Evolutionary conservation across 768 basidiomycete genomes (phyloP), one percentile per base, ranked within the genome.

Genomic region (Cystobasidium onofrii): DNA sequence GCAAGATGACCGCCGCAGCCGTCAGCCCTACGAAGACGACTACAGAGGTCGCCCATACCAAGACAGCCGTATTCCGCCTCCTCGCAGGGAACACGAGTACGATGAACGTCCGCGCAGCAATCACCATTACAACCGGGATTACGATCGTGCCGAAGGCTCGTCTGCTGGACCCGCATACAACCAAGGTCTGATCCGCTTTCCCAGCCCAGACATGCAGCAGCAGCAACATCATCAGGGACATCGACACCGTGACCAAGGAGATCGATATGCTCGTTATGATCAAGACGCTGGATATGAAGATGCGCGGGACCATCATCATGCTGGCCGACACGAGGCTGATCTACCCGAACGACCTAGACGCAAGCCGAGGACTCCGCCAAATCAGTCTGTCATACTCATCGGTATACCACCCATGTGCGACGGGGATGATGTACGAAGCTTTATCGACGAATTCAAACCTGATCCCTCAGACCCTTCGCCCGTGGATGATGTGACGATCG

Each of bases 401-500:
- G 76, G 77, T 10, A 64, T 78, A 1, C 77, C 79, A 15, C 60
- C 73, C 10, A 73, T 66, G 64, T 75, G 73, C 27, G 50, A 36
- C 55, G 80, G 80, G 33, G 76, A 76, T 20, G 75, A 79, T 77
- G 75, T 83, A 0, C 77, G 78, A 0, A 57, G 73, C 44, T 80
- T 82, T 61, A 80, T 82, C 71, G 76, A 79, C 10, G 74, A 75
- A 62, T 64, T 78, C 67, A 77, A 78, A 54, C n/a, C 69, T n/a
- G 55, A 55, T 36, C 33, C 54, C 10, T 52, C 31, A 39, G 69
- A 71, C 36, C 69, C 69, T 4, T 80, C 80, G 0, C 66, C 78
- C 25, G 65, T 83, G 61, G 82, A 83, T 34, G 77, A 78, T 29
- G 81, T 81, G 79, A 97, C 92, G 79, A 94, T 98, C 78, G 94